phyloP scores from a whole-genome alignment of 331 rosid genomes.

The Malus hybrid region DNA sequence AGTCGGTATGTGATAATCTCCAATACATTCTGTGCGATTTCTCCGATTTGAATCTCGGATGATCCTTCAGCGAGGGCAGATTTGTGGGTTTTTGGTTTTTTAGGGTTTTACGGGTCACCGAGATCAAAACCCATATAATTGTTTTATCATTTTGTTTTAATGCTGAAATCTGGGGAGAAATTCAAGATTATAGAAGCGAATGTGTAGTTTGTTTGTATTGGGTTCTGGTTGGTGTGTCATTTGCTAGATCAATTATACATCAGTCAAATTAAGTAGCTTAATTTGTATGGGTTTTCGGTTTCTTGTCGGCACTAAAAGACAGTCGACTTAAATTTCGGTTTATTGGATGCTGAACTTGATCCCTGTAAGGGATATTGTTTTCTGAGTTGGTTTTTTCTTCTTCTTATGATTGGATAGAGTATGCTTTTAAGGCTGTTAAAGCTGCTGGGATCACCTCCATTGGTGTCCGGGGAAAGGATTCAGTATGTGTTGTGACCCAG shows the following conservation, averaged over 20 bases:
- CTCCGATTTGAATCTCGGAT: neutral
- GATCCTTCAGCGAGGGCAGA: neutral
- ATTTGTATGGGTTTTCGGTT: neutral
- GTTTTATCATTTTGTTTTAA: neutral
- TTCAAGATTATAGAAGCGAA: neutral
- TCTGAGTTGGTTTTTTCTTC: conserved; percentile 5
- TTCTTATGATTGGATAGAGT: conserved; percentile 45
- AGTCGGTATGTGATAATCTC: conserved; percentile 57
- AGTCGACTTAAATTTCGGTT: neutral
- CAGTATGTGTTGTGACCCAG: conserved; percentile 95
- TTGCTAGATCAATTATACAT: neutral
- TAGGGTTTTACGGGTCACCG: neutral
- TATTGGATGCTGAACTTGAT: neutral
- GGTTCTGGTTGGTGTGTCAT: neutral
- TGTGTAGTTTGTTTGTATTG: neutral
- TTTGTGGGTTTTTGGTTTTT: neutral
- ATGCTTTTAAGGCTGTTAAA: conserved; percentile 98
- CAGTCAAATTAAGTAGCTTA: neutral
- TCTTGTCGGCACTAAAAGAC: neutral
- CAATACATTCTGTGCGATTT: neutral
- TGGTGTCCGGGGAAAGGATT: conserved; percentile 92
- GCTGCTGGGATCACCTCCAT: conserved; percentile 93
- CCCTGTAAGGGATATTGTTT: neutral
- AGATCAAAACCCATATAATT: neutral
- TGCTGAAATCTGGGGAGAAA: neutral